Evolutionary conservation across 2,329 filamentous ascomycete species (phyloP).

Genomic region (Pseudogymnoascus sp.): DNA sequence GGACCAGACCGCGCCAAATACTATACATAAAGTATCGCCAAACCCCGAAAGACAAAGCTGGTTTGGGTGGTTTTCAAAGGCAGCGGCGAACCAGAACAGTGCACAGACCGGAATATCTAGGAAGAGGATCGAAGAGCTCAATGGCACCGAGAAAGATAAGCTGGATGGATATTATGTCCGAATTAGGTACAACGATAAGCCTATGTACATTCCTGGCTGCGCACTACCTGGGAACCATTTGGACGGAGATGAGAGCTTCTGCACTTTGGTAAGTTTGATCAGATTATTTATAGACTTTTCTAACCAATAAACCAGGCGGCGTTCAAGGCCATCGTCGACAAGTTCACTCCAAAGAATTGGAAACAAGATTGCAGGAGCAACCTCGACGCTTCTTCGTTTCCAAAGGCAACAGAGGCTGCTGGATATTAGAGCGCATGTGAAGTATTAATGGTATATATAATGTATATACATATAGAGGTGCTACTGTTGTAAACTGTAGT

Average conservation of each 20-base stretch:
- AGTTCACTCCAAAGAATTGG: constrained; percentile 80
- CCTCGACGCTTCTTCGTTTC: constrained; percentile 34
- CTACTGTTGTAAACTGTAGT: not conserved
- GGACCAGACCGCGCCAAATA: not conserved
- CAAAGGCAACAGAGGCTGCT: constrained; percentile 23
- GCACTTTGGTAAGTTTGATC: constrained; percentile 61
- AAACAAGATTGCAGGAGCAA: constrained; percentile 51
- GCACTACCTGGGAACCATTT: constrained; percentile 69
- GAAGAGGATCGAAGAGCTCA: constrained; percentile 48
- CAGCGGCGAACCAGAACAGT: constrained; percentile 11
- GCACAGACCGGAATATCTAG: constrained; percentile 46
- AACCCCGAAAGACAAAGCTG: constrained; percentile 16
- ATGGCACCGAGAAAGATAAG: constrained; percentile 45
- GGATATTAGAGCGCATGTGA: constrained; percentile 21
- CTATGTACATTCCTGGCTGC: constrained; percentile 78
- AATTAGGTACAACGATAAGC: constrained; percentile 80
- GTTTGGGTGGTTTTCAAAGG: constrained; percentile 20
- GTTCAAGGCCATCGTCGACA: constrained; percentile 88
- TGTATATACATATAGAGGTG: not conserved
- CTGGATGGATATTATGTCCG: constrained; percentile 79
- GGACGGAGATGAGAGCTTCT: constrained; percentile 78
- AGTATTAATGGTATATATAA: not conserved
- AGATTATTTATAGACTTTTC: not conserved
- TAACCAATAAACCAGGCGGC: constrained; percentile 47
- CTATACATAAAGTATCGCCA: constrained; percentile 3